Evolutionary conservation across 768 basidiomycete species (phyloP), one percentile per base, ranked within the genome.

Genomic region (Naganishia vaughanmartiniae): DNA sequence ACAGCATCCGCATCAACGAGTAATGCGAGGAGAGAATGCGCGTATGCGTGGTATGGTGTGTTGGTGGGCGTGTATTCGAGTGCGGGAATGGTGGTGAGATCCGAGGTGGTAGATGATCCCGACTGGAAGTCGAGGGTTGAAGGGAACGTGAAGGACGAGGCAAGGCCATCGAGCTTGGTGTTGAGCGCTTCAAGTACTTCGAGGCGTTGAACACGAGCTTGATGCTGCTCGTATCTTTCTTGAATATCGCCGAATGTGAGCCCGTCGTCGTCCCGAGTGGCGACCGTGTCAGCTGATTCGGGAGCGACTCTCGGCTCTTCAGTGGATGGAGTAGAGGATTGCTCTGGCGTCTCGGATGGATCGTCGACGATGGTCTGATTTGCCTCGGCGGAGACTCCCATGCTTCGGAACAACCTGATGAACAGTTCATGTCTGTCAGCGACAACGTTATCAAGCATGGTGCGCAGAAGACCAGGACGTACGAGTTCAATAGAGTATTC

Each of bases 1-100:
- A 90, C 84, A 0, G 84, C 86, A 72, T 90, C 89, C n/a, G 90
- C 84, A 72, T 83, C 84, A 48, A 84, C 83, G 33, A 90, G 83
- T 7, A 90, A 77, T 31, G 84, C 85, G 67, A 84, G 84, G 46
- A 90, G 82, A 48, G 84, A 82, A 72, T 89, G 87, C n/a, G 83
- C 81, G 78, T 89, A 87, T 19, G 80, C 83, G 78, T 87, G 87
- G 21, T 90, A 76, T 0, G 85, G 79, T 17, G 84, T 86, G 75
- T 90, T 90, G 48, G 76, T 83, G 0, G 84, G 78, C 0, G 87
- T 86, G 80, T 84, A 90, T 4, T 86, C 86, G 46, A 90, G 84
- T 14, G 60, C 65, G 2, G 70, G 70, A 17, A 67, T 42, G 46
- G 58, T 26, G 19, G 33, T 21, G 26, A 24, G 60, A 26, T 63